Percentiles rank a stretch among this genome's conserved stretches.
Conservation (phyloP, 306 rosid genomes). For the Mimosa pudica region DNA sequence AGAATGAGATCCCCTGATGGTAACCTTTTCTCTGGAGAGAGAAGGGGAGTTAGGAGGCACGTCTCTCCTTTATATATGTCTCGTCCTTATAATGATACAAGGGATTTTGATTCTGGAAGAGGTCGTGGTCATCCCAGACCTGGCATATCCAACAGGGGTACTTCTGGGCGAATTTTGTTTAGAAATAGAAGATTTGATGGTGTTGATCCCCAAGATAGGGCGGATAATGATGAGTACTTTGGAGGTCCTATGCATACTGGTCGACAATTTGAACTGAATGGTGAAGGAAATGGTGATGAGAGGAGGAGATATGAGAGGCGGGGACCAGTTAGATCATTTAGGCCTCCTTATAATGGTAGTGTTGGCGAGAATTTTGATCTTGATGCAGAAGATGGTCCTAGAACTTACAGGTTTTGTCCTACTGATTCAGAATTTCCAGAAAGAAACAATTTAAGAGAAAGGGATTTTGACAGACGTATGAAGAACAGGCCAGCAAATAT, state of each 20-base stretch:
- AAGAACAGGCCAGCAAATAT: slow-evolving; percentile 55
- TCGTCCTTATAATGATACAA: slow-evolving; percentile 60
- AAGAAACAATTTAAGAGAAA: slow-evolving; percentile 55
- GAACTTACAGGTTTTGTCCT: slow-evolving; percentile 52
- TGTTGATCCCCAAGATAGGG: slow-evolving; percentile 67
- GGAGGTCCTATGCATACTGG: slow-evolving; percentile 71
- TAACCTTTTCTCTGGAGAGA: slow-evolving; percentile 63
- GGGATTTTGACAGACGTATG: slow-evolving; percentile 56
- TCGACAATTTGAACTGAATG: slow-evolving; percentile 49
- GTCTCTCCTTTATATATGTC: slow-evolving; percentile 60
- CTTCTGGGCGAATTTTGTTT: slow-evolving; percentile 58
- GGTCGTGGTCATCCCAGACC: slow-evolving; percentile 76
- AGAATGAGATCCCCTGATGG: slow-evolving; percentile 90
- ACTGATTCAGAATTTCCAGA: slow-evolving; percentile 56
- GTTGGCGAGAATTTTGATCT: slow-evolving; percentile 53
- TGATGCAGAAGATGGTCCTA: slow-evolving; percentile 48
- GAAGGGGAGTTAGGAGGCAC: slow-evolving; percentile 73
- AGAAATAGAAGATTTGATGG: slow-evolving; percentile 76
- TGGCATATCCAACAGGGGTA: slow-evolving; percentile 58
- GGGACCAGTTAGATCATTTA: slow-evolving; percentile 52
- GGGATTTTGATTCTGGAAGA: slow-evolving; percentile 77
- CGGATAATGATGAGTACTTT: slow-evolving; percentile 60
- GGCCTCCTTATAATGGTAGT: slow-evolving; percentile 49
- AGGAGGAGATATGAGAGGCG: slow-evolving; percentile 64
- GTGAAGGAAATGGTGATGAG: slow-evolving; percentile 51